Evolutionary conservation across 2,329 filamentous ascomycete genomes (phyloP).

Genomic region (Exophiala sp.): DNA sequence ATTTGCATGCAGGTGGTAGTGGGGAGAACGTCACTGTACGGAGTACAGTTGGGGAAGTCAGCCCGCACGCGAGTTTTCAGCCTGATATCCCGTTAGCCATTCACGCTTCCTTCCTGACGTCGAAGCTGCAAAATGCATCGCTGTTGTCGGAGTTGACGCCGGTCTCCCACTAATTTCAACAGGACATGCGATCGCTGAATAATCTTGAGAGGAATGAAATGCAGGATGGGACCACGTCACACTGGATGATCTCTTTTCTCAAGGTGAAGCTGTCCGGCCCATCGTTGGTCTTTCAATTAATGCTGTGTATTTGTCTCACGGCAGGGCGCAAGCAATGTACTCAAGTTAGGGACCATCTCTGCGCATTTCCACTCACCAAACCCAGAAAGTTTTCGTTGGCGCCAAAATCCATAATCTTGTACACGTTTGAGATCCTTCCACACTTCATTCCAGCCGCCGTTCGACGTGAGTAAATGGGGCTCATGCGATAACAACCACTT

Average conservation of each 20-base stretch:
- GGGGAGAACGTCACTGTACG: not conserved
- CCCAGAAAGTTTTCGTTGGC: constrained; percentile 4
- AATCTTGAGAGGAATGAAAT: not conserved
- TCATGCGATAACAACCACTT: constrained; percentile 4
- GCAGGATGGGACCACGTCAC: too few relatives aligned
- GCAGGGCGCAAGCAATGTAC: constrained; percentile 21
- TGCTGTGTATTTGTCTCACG: constrained; percentile 17
- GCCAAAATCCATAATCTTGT: constrained; percentile 19
- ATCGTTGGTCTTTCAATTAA: constrained; percentile 3
- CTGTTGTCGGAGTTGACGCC: not conserved
- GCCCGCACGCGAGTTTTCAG: constrained; percentile 9
- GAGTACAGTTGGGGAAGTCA: not conserved
- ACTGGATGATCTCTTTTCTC: not conserved
- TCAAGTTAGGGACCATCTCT: constrained; percentile 14
- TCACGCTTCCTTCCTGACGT: not conserved
- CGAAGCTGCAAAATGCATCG: not conserved
- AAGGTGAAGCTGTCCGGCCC: not conserved
- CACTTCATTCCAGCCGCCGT: constrained; percentile 9
- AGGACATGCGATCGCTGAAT: not conserved
- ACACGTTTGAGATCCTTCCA: constrained; percentile 15
- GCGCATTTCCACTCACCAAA: constrained; percentile 19
- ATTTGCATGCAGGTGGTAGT: not conserved
- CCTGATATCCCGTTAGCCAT: constrained; percentile 11
- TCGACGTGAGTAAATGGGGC: not conserved
- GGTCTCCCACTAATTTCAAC: not conserved